These are phyloP conservation scores for Ophiobolus disseminans DNA, from an alignment of 2,329 filamentous ascomycete species.

Conservation along the genomic window DNA sequence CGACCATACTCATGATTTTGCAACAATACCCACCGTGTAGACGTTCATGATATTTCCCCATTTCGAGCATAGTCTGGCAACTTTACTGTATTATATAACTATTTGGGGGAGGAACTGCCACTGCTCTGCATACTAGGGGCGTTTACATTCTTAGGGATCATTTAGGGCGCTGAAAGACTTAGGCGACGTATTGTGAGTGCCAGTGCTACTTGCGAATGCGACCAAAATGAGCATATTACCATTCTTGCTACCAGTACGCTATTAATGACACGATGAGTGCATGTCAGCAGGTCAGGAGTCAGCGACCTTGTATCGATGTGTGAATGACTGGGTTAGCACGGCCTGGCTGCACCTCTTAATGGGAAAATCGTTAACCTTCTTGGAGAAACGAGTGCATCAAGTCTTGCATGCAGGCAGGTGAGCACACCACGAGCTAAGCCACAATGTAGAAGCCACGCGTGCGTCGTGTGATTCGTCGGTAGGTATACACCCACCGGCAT, in stretches of 20 bases:
- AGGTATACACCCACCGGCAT: slow-evolving; percentile 29
- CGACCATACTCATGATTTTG: slow-evolving; percentile 5
- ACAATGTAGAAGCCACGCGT: slow-evolving; percentile 25
- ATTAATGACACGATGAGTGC: too few relatives aligned
- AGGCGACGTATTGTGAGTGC: too few relatives aligned
- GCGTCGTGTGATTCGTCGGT: slow-evolving; percentile 36
- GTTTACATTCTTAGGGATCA: not conserved
- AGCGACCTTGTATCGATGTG: too few relatives aligned
- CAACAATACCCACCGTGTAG: slow-evolving; percentile 6
- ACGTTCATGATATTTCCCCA: not conserved
- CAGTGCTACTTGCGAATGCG: too few relatives aligned
- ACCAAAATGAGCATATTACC: too few relatives aligned
- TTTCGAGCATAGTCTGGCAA: not conserved
- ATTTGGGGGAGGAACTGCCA: not conserved
- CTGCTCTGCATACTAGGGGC: slow-evolving; percentile 1
- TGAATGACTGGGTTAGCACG: too few relatives aligned
- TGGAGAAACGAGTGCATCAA: slow-evolving; percentile 17
- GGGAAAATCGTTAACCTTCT: too few relatives aligned
- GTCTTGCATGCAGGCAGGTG: slow-evolving; percentile 33
- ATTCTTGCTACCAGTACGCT: too few relatives aligned
- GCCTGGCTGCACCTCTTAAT: too few relatives aligned
- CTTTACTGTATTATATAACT: not conserved
- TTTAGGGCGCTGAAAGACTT: too few relatives aligned
- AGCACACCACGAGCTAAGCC: slow-evolving; percentile 33
- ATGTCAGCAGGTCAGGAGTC: too few relatives aligned